These are phyloP conservation scores for Kurtzmaniella quercitrusa DNA, from an alignment of 1,139 yeast genomes.

Conservation along the genomic window DNA sequence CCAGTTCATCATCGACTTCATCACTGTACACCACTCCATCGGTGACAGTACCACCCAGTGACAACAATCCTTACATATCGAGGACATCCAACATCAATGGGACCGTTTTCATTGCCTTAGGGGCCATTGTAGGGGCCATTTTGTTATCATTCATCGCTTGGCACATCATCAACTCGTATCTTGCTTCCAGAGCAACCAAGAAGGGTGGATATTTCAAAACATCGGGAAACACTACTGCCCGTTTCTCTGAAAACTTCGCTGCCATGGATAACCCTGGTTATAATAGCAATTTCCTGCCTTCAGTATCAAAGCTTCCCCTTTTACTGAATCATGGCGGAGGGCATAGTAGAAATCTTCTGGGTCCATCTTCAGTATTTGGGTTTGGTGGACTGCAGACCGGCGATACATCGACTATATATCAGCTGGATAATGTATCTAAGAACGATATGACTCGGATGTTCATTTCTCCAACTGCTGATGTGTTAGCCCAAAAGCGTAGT, in stretches of 20 bases:
- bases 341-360: slow-evolving; percentile 17
- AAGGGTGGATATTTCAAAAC: slow-evolving; percentile 12
- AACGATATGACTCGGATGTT: slow-evolving; percentile 52
- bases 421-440: slow-evolving; percentile 32
- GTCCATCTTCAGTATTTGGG: slow-evolving; percentile 11
- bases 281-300: slow-evolving; percentile 19
- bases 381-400: slow-evolving; percentile 23
- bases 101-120: slow-evolving; percentile 78
- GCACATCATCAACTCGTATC: slow-evolving; percentile 32
- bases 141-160: slow-evolving; percentile 40
- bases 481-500: slow-evolving; percentile 46
- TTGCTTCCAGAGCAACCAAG: slow-evolving; percentile 39
- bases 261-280: neutral
- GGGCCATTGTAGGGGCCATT: slow-evolving; percentile 59
- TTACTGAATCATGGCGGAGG: slow-evolving; percentile 18
- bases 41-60: slow-evolving; percentile 59
- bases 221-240: neutral
- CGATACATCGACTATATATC: slow-evolving; percentile 34
- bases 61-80: slow-evolving; percentile 59
- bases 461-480: slow-evolving; percentile 78
- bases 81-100: slow-evolving; percentile 56
- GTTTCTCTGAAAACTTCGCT: neutral
- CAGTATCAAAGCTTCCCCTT: slow-evolving; percentile 35
- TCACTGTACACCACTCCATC: slow-evolving; percentile 45
- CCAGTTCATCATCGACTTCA: slow-evolving; percentile 5